A percentile compares a stretch with the other conserved stretches of the same genome.
These are phyloP conservation scores for Tuber calosporum DNA, from an alignment of 495 filamentous ascomycete species.

Conservation along the genomic window DNA sequence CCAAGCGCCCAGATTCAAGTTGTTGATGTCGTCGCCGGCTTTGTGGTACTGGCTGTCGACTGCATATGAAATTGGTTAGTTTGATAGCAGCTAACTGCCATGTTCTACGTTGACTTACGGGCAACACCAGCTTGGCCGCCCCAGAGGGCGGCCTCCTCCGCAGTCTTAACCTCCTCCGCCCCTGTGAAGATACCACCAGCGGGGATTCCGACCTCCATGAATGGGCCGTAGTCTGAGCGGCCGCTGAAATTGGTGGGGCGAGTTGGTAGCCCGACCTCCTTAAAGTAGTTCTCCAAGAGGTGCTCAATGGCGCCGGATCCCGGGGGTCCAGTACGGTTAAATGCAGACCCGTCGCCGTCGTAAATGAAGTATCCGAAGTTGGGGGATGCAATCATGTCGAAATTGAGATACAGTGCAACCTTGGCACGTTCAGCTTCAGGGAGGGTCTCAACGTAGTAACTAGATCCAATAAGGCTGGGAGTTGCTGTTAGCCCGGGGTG, in stretches of 20 bases:
- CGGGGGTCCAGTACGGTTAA: slow-evolving; percentile 55
- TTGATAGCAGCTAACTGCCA: not conserved
- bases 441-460: slow-evolving; percentile 52
- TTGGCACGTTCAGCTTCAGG: slow-evolving; percentile 49
- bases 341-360: slow-evolving; percentile 61
- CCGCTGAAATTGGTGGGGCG: slow-evolving; percentile 55
- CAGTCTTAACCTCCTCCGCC: slow-evolving; percentile 60
- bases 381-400: slow-evolving; percentile 71
- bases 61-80: slow-evolving; percentile 42
- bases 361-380: slow-evolving; percentile 64
- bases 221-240: slow-evolving; percentile 63
- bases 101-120: slow-evolving; percentile 47
- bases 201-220: slow-evolving; percentile 58
- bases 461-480: slow-evolving; percentile 53
- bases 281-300: slow-evolving; percentile 58
- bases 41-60: slow-evolving; percentile 60
- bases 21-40: slow-evolving; percentile 53
- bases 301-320: slow-evolving; percentile 59
- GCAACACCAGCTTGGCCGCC: slow-evolving; percentile 56
- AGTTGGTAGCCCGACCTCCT: slow-evolving; percentile 43
- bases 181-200: slow-evolving; percentile 63
- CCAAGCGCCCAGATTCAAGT: slow-evolving; percentile 56
- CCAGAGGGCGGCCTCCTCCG: slow-evolving; percentile 51
- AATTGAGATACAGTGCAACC: slow-evolving; percentile 64
- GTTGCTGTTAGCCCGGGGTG: slow-evolving; percentile 24